Evolutionary conservation across 2,329 filamentous ascomycete genomes (phyloP), one percentile per base, ranked within the genome.

Genomic region (Exophiala sp.): DNA sequence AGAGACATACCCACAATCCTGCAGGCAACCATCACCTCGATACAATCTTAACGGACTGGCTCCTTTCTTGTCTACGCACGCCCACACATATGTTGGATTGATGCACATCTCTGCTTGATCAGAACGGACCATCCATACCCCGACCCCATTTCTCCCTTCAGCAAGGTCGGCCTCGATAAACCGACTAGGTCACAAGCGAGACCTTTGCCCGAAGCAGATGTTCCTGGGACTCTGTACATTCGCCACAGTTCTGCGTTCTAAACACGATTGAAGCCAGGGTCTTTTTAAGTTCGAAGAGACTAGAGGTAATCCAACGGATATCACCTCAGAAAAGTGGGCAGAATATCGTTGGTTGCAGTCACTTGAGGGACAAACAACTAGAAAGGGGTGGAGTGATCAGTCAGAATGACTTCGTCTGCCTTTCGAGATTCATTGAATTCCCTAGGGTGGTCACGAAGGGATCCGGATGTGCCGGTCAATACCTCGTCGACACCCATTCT

Each of bases 351-450:
- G 3, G 32, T 14, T 23, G 19, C 8, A 40, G 27, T 50, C 45
- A 40, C 29, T 44, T 16, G 48, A 16, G 13, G 19, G 30, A 43
- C 4, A 38, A 27, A 35, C 27, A 24, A 34, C n/a, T 14, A 29
- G 34, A 35, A 41, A 37, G n/a, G 43, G 35, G 34, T 44, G 39
- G 46, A 48, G 42, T 51, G 50, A 57, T 50, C 37, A 27, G 43
- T 43, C 34, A 52, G 34, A 56, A 95, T 95, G 90, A 86, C 90
- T 55, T 91, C 89, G 59, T 76, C 82, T 60, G 87, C 88, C 40
- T 97, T 98, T 70, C 82, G 90, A 66, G 88, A 96, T 70, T 94
- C 88, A 18, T 89, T 97, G 77, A 94, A 88, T 75, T 93, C 88
- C 52, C 72, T 97, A 63, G 93, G 93, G 55, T 97, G 93, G 93